phyloP scores from a whole-genome alignment of 257 asterid genomes.

The Cruciata laevipes region DNA sequence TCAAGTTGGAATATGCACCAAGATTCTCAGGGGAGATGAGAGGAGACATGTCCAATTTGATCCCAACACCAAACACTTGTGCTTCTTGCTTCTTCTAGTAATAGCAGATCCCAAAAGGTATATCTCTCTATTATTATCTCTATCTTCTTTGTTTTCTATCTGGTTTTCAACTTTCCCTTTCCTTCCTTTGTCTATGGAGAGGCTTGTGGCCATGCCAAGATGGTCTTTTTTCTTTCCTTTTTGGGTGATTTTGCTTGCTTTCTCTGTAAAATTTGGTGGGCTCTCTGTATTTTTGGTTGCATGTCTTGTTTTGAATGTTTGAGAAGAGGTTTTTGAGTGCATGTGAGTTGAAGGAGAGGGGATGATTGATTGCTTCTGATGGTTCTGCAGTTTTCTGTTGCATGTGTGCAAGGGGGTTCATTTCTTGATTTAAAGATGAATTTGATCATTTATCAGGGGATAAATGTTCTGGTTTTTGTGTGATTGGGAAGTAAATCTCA shows the following conservation, averaged over 20 bases:
- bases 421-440: background rate
- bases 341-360: constrained; percentile 8
- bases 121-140: background rate
- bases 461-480: background rate
- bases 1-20: constrained; percentile 16
- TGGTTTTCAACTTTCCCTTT: constrained; percentile 4
- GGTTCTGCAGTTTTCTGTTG: background rate
- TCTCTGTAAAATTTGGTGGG: background rate
- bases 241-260: constrained; percentile 9
- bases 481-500: background rate
- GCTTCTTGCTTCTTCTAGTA: constrained; percentile 55
- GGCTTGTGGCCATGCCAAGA: constrained; percentile 9
- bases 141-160: constrained; percentile 11
- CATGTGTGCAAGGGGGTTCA: background rate
- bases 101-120: constrained; percentile 74
- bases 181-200: background rate
- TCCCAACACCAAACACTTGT: constrained; percentile 88
- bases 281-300: constrained; percentile 5
- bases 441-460: constrained; percentile 6
- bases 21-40: constrained; percentile 29
- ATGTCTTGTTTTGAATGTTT: background rate
- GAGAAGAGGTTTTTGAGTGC: background rate
- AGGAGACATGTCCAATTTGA: constrained; percentile 86
- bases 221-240: constrained; percentile 6
- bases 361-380: constrained; percentile 9